Conservation (phyloP, 1,284 basidiomycete species). For the Bjerkandera adusta region DNA sequence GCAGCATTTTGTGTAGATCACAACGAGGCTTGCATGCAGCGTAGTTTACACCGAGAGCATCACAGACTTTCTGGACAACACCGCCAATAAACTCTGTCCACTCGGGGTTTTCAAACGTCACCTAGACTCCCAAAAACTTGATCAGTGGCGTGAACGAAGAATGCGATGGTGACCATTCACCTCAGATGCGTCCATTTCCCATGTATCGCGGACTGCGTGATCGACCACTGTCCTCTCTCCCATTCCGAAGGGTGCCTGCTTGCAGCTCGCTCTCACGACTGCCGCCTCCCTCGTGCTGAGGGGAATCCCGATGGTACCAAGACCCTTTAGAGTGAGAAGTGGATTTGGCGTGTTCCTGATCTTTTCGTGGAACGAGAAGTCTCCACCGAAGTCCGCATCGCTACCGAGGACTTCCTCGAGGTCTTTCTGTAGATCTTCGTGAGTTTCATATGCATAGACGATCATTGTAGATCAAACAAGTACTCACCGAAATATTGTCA, state of each 20-base stretch:
- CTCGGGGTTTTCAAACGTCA: conserved; percentile 18
- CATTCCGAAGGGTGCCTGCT: conserved; percentile 13
- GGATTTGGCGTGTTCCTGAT: conserved; percentile 24
- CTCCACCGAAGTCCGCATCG: not conserved
- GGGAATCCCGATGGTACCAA: conserved; percentile 36
- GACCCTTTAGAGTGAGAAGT: conserved; percentile 18
- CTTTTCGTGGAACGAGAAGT: conserved; percentile 19
- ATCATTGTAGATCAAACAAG: too few species aligned
- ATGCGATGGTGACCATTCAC: too few species aligned
- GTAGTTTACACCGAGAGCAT: conserved; percentile 15
- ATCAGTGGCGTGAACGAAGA: too few species aligned
- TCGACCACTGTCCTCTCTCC: conserved; percentile 1
- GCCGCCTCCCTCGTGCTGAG: conserved; percentile 23
- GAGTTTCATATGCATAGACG: too few species aligned
- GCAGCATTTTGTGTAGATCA: conserved; percentile 43
- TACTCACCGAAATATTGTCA: too few species aligned
- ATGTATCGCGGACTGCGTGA: not conserved
- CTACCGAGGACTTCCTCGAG: not conserved
- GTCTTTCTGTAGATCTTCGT: not conserved
- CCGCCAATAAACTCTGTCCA: conserved; percentile 20
- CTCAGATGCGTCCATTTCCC: not conserved
- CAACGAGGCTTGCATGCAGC: conserved; percentile 24
- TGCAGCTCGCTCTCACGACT: conserved; percentile 24
- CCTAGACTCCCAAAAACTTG: too few species aligned
- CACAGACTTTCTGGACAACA: conserved; percentile 28